phyloP scores from a whole-genome alignment of 345 rosid species.

The Eucalyptus dawsonii region DNA sequence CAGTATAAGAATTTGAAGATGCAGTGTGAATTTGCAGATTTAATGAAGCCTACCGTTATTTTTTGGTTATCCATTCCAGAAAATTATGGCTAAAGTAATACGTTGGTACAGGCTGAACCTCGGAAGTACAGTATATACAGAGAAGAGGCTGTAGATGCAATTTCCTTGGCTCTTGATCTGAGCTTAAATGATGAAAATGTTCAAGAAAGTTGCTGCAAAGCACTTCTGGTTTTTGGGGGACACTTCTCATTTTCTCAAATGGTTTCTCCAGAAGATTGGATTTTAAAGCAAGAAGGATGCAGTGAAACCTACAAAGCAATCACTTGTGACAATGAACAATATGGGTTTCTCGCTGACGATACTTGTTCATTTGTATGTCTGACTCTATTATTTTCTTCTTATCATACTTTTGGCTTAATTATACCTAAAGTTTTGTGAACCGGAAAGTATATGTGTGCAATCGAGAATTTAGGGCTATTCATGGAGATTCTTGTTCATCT shows the following conservation, averaged over 20 bases:
- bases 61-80: not conserved
- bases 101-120: slow-evolving; percentile 25
- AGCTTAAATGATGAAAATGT: slow-evolving; percentile 20
- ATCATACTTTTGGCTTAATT: not conserved
- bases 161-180: slow-evolving; percentile 20
- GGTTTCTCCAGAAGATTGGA: slow-evolving; percentile 24
- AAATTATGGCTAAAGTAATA: not conserved
- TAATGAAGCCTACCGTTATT: not conserved
- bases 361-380: slow-evolving; percentile 7
- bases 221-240: slow-evolving; percentile 33
- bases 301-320: not conserved
- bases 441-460: not conserved
- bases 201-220: slow-evolving; percentile 29
- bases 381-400: not conserved
- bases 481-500: not conserved
- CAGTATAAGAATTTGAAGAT: not conserved
- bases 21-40: not conserved
- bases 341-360: not conserved
- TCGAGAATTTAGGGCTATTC: not conserved
- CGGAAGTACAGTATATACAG: slow-evolving; percentile 34
- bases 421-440: not conserved
- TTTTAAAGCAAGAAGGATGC: slow-evolving; percentile 29
- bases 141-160: slow-evolving; percentile 43
- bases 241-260: slow-evolving; percentile 19
- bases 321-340: not conserved